Evolutionary conservation across 1,284 basidiomycete genomes (phyloP), one percentile per base, ranked within the genome.

Genomic region (Ustilago trichophora): DNA sequence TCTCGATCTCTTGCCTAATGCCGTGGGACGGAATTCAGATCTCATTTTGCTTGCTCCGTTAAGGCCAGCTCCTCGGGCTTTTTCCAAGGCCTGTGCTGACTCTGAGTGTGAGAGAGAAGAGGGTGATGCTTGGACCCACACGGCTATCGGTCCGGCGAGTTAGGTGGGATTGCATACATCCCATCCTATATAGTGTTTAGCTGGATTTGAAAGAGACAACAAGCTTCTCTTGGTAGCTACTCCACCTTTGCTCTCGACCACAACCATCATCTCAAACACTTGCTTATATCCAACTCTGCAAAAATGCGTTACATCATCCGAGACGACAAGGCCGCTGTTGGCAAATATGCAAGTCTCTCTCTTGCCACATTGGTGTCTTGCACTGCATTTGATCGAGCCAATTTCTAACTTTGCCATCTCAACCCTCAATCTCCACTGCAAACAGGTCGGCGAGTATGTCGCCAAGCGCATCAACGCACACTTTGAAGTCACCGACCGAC

Each of bases 361-460:
- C n/a, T n/a, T n/a, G n/a, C n/a, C n/a, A n/a, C n/a, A n/a, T n/a
- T n/a, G n/a, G n/a, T n/a, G n/a, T n/a, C n/a, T n/a, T n/a, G n/a
- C n/a, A n/a, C n/a, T n/a, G n/a, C n/a, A n/a, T n/a, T n/a, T n/a
- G n/a, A n/a, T n/a, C n/a, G n/a, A n/a, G n/a, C n/a, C n/a, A n/a
- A n/a, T n/a, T 48, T 85, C 36, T 89, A 90, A 6, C 15, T 10
- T n/a, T n/a, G n/a, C n/a, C n/a, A n/a, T 15, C 9, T 26, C 16
- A 43, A 88, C 89, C 65, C 85, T 87, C 76, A 90, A 90, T 83
- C n/a, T n/a, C n/a, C n/a, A n/a, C n/a, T n/a, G n/a, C n/a, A n/a
- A n/a, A n/a, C n/a, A 90, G 66, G 51, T 91, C 59, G 91, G 86
- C 19, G 85, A 88, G 76, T 93, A 93, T 83, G 90, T 93, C 63